Base-by-base conservation (phyloP, 148 eudicot genomes). In the Selenicereus undatus region DNA sequence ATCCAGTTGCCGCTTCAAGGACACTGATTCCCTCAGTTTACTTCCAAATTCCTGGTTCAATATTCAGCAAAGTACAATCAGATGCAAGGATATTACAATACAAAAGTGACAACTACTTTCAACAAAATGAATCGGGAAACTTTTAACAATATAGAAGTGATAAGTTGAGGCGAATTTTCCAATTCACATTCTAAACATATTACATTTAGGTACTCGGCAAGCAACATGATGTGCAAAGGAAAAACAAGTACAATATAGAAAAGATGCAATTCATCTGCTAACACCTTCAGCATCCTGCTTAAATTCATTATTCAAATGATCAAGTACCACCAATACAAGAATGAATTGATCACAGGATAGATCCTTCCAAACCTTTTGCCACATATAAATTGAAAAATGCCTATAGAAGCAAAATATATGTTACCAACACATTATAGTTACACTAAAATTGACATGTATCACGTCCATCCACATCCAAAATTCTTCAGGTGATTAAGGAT, bases 1-100 rank as follows among this genome's bases (percentile, higher is more conserved):
- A 88, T 86, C 92, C 82, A 87, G 80, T 85, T 83, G 89, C 78
- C 92, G 79, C 86, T 87, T 91, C 73, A 91, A 79, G 62, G 78
- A 78, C 78, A 89, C 85, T 45, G 86, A 80, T 76, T 83, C 85
- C 86, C 91, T 84, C 78, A 89, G 73, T 73, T 85, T 90, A n/a
- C 76, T 51, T 27, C 90, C 87, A 78, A 91, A 90, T 79, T 88
- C 93, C 93, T 89, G 76, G 30, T 35, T 62, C 78, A 78, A 79
- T 27, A 62, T 36, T 71, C 18, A 69, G 62, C 32, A 79, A 51
- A 82, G 52, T 48, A 62, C 76, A 35, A 71, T 74, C 62, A 78
- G 27, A 62, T 62, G 29, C 76, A 73, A 43, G 62, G 62, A 74
- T 10, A 62, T 62, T 35, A 56, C 51, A 36, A 18, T 39, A 3